A percentile compares a stretch with the other conserved stretches of the same genome.
phyloP scores from a whole-genome alignment of 306 rosid genomes.

The Quillaja saponaria region DNA sequence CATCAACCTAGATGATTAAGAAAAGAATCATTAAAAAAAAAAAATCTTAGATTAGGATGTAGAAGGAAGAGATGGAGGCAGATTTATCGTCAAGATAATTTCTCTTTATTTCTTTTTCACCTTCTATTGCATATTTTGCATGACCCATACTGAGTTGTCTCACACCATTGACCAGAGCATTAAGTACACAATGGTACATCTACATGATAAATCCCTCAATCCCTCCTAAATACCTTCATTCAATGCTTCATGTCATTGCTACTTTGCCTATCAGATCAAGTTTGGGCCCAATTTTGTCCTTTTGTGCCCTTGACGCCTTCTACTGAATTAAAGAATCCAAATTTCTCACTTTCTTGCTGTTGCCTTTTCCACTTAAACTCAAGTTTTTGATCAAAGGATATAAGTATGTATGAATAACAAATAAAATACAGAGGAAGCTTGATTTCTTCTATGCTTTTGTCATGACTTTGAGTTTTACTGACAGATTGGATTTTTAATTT shows the following conservation, averaged over 20 bases:
- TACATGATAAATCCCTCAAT: conserved; percentile 25
- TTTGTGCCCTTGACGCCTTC: conserved; percentile 19
- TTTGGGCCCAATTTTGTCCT: conserved; percentile 10
- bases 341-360: neutral
- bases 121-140: conserved; percentile 23
- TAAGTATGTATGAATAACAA: neutral
- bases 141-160: conserved; percentile 40
- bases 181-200: conserved; percentile 20
- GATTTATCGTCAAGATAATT: neutral
- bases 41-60: neutral
- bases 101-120: neutral
- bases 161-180: conserved; percentile 16
- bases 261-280: conserved; percentile 16
- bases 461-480: conserved; percentile 13
- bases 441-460: conserved; percentile 4
- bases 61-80: neutral
- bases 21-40: conserved; percentile 3
- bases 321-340: neutral
- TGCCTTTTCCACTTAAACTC: conserved; percentile 10
- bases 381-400: neutral
- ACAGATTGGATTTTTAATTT: conserved; percentile 13
- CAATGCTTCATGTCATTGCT: conserved; percentile 8
- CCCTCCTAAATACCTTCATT: conserved; percentile 6
- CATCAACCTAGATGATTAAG: neutral
- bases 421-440: neutral